These are phyloP conservation scores for Niebla homalea DNA, from an alignment of 495 filamentous ascomycete genomes.

Conservation along the genomic window DNA sequence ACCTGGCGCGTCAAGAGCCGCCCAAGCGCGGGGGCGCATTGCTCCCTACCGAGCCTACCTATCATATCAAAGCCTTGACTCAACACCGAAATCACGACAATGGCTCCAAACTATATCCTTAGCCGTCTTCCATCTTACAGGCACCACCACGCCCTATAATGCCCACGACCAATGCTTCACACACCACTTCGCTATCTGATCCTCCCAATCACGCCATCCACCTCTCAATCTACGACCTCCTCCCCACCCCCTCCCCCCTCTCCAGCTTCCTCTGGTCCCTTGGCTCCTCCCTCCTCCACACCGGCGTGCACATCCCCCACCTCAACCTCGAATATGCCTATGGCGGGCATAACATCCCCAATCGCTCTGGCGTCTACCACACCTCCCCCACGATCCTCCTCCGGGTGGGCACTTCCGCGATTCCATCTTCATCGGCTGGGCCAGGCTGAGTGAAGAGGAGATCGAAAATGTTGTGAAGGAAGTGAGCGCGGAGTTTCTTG, in stretches of 20 bases:
- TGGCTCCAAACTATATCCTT: too few relatives aligned
- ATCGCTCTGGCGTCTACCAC: conserved; percentile 64
- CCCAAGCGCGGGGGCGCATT: too few relatives aligned
- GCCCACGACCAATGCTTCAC: too few relatives aligned
- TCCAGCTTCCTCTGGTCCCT: conserved; percentile 57
- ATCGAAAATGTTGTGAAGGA: conserved; percentile 53
- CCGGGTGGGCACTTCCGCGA: conserved; percentile 59
- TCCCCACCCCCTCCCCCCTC: conserved; percentile 47
- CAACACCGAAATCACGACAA: too few relatives aligned
- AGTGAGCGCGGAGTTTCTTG: conserved; percentile 52
- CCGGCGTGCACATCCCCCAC: conserved; percentile 53
- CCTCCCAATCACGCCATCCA: neutral
- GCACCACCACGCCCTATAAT: too few relatives aligned
- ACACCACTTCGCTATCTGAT: too few relatives aligned
- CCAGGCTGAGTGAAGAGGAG: conserved; percentile 26
- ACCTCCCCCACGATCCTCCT: conserved; percentile 53
- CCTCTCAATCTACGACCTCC: conserved; percentile 2
- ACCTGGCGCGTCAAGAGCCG: too few relatives aligned
- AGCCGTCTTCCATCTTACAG: too few relatives aligned
- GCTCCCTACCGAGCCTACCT: too few relatives aligned
- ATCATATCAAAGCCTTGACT: too few relatives aligned
- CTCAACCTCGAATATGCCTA: conserved; percentile 66
- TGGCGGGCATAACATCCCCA: conserved; percentile 59
- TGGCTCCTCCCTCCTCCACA: conserved; percentile 60
- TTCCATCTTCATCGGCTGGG: conserved; percentile 51